Evolutionary conservation across 1,139 yeast genomes (phyloP), one percentile per base, ranked within the genome.

Genomic region (Ogataea hybrid): DNA sequence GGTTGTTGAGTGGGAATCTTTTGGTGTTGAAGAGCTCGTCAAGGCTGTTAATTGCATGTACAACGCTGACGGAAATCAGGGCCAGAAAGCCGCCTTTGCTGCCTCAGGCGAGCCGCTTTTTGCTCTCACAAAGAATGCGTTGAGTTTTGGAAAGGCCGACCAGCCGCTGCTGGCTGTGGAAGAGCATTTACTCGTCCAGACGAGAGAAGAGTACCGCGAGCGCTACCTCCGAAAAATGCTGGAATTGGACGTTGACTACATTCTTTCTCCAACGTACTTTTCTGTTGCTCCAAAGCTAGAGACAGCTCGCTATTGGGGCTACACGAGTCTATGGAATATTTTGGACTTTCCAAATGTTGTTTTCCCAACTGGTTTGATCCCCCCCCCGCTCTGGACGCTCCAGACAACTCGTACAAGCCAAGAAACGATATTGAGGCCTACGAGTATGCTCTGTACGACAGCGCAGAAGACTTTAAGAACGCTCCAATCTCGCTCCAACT

Each of bases 281-380:
- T 81, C 81, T 39, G 86, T 82, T 37, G 89, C 92, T 6, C 84
- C 89, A 20, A 70, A 71, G 39, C 81, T 81, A 6, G 79, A 75
- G 45, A 70, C 71, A 21, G 70, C 79, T n/a, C 74, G 73, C 53
- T 81, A 81, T 62, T 82, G 90, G 89, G 81, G 86, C 2, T 83
- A 83, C 66, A 81, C 88, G 10, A 64, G 81, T 1, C 69, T 81
- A 50, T 83, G 79, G 74, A 81, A 81, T 55, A 57, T 80, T 42
- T 61, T 79, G 49, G 88, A 81, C 54, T 71, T 75, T 51, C 84
- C 86, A 22, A 69, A 75, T 38, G 72, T 79, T 39, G 69, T 72
- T 1, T 69, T 81, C 63, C 86, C 83, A 17, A 53, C 59, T 5
- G 61, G 59, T n/a, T n/a, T n/a, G n/a, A n/a, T n/a, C n/a, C n/a